Evolutionary conservation across 257 asterid genomes (phyloP), one percentile per base, ranked within the genome.

Genomic region (Coffea canephora): DNA sequence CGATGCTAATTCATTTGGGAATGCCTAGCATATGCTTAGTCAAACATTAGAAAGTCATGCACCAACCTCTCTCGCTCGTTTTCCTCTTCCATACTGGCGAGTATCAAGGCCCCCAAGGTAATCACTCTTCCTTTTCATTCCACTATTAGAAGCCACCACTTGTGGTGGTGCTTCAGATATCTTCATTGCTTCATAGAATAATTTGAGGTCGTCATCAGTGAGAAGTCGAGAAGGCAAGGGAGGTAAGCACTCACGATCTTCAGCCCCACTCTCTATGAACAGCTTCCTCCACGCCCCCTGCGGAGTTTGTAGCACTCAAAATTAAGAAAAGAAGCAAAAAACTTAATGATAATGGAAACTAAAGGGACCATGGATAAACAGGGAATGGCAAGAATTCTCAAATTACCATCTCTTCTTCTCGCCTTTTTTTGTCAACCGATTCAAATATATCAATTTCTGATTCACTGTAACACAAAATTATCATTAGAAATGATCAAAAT

Each of bases 11-110:
- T 8, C 34, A 39, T 13, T 57, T 69, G 19, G 41, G 8, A 57
- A 48, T 36, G 43, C 34, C 57, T 45, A 11, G 21, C 1, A 19
- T 25, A 8, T 23, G 78, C 68, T 15, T 55, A 71, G 3, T n/a
- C 34, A 16, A 41, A 23, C 50, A 55, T 62, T 25, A 19, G 3
- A 23, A 55, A 48, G 45, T 21, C n/a, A 55, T 61, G 74, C 85
- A 83, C 89, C 25, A 72, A 96, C 99, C 99, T 96, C 99, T 84
- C 98, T 89, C 45, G 97, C 92, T 87, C 99, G 90, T 89, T 96
- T 96, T 78, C 99, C 99, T 85, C 99, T 91, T 87, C 99, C 99
- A 88, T 96, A 96, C 4, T 91, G 97, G 81, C 91, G 97, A 85
- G 92, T 90, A 84, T 96, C 99, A 54, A 87, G 99, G 83, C 95